Percentiles rank a stretch among this genome's conserved stretches.
phyloP scores from a whole-genome alignment of 352 stramenopile genomes.

The Globisporangium cederbergense region DNA sequence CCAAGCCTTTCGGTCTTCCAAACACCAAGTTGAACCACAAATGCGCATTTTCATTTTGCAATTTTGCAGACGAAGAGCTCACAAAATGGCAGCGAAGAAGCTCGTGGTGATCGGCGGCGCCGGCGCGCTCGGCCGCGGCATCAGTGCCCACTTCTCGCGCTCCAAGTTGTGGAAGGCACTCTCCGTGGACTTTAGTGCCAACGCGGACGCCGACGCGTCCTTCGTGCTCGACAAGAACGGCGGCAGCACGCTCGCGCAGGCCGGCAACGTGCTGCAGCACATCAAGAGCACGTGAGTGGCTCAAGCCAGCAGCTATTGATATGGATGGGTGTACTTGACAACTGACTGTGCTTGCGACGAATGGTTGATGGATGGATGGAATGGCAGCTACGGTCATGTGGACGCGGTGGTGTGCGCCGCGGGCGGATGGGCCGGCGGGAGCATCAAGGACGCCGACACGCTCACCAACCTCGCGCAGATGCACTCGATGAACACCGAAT shows the following conservation, averaged over 20 bases:
- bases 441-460: constrained; percentile 58
- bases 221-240: constrained; percentile 41
- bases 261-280: constrained; percentile 44
- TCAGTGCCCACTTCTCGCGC: constrained; percentile 55
- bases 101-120: constrained; percentile 74
- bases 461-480: constrained; percentile 68
- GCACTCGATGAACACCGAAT: constrained; percentile 80
- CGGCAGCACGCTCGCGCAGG: constrained; percentile 47
- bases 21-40: constrained; percentile 6
- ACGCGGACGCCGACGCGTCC: constrained; percentile 42
- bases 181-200: constrained; percentile 67
- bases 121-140: constrained; percentile 67
- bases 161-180: constrained; percentile 58
- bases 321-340: not conserved
- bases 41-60: not conserved
- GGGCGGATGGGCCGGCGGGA: constrained; percentile 76
- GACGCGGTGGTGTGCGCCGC: constrained; percentile 80
- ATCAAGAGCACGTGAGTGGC: constrained; percentile 38
- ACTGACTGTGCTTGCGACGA: constrained; percentile 5
- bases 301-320: not conserved
- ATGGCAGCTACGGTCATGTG: constrained; percentile 44
- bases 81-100: constrained; percentile 39
- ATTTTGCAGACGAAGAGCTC: not conserved
- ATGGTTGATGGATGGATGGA: constrained; percentile 10
- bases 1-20: not conserved